phyloP scores from a whole-genome alignment of 345 rosid species.

The Populus tremula region DNA sequence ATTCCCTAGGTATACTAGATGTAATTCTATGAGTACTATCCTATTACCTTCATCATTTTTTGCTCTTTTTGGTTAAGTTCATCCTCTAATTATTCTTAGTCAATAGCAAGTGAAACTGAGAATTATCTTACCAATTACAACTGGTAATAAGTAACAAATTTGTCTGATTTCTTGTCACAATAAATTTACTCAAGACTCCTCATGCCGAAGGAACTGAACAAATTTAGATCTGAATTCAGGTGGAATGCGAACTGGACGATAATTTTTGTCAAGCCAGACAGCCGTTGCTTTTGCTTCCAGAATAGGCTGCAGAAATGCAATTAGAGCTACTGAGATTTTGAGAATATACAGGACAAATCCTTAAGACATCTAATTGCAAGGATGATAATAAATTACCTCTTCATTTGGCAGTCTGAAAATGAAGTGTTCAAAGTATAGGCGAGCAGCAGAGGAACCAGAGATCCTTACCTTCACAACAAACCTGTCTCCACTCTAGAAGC shows the following conservation, averaged over 20 bases:
- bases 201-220: constrained; percentile 43
- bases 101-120: background rate
- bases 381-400: constrained; percentile 46
- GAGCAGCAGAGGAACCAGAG: constrained; percentile 68
- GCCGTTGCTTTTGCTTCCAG: constrained; percentile 74
- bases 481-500: constrained; percentile 63
- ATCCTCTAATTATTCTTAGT: background rate
- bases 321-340: background rate
- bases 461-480: constrained; percentile 65
- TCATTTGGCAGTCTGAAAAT: constrained; percentile 66
- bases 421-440: constrained; percentile 67
- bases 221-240: constrained; percentile 57
- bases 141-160: background rate
- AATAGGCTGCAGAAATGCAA: constrained; percentile 42
- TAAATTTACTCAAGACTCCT: constrained; percentile 36
- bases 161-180: background rate
- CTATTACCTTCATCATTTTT: background rate
- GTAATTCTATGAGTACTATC: background rate
- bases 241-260: constrained; percentile 75
- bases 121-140: background rate
- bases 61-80: background rate
- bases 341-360: background rate
- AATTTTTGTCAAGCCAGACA: constrained; percentile 80
- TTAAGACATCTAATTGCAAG: background rate
- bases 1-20: background rate